Percentiles rank a stretch among this genome's conserved stretches.
Evolutionary conservation across 2,329 filamentous ascomycete species (phyloP).

Genomic region (Diatrype stigma): DNA sequence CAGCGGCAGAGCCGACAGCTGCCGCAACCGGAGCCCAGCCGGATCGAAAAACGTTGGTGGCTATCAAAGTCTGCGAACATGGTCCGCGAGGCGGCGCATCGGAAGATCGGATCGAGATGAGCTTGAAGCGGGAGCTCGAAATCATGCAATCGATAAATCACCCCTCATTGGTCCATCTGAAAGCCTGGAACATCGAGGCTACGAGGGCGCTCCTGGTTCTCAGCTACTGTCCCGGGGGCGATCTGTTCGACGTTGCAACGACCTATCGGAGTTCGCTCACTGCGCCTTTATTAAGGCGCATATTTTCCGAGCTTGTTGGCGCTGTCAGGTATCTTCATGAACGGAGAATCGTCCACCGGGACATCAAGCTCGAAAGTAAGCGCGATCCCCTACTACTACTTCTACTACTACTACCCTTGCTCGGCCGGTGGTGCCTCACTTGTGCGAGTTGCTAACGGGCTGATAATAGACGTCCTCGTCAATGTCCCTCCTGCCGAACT

Average conservation of each 20-base stretch:
- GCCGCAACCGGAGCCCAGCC: constrained; percentile 34
- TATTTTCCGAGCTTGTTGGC: constrained; percentile 84
- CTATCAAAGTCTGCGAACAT: constrained; percentile 93
- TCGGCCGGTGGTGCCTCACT: neutral
- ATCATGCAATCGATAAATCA: constrained; percentile 86
- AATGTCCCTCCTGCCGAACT: constrained; percentile 71
- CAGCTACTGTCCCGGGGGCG: constrained; percentile 88
- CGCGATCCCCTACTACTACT: constrained; percentile 9
- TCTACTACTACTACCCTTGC: constrained; percentile 7
- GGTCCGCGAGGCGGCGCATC: constrained; percentile 90
- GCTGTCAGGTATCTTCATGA: constrained; percentile 84
- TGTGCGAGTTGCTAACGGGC: constrained; percentile 10
- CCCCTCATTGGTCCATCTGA: constrained; percentile 84
- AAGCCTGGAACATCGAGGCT: constrained; percentile 84
- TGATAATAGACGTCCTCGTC: constrained; percentile 73
- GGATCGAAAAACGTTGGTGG: constrained; percentile 77
- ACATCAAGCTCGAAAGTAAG: constrained; percentile 92
- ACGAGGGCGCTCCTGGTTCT: constrained; percentile 80
- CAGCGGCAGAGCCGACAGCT: constrained; percentile 23
- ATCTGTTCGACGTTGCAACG: constrained; percentile 89
- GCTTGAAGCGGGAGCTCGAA: constrained; percentile 89
- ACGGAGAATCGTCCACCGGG: constrained; percentile 84
- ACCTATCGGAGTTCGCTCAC: constrained; percentile 64
- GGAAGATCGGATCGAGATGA: constrained; percentile 88
- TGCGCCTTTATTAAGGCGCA: constrained; percentile 68